A percentile compares a stretch with the other conserved stretches of the same genome.
Evolutionary conservation across 2,329 filamentous ascomycete species (phyloP).

Genomic region (Diaporthe batatas): DNA sequence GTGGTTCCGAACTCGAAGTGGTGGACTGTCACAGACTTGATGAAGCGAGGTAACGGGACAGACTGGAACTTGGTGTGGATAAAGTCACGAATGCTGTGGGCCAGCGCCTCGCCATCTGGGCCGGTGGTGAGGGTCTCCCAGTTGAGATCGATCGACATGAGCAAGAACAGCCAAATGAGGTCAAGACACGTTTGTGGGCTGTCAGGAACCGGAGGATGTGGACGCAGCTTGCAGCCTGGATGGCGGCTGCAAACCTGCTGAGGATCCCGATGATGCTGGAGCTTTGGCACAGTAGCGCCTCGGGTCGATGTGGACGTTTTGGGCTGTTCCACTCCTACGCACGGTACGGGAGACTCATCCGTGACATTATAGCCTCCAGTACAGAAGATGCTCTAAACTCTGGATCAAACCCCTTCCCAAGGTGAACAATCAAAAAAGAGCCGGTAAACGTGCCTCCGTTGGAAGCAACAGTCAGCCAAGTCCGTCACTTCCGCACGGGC

Average conservation of each 20-base stretch:
- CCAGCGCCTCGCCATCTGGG: conserved; percentile 86
- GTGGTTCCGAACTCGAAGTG: conserved; percentile 92
- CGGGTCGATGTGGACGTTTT: background rate
- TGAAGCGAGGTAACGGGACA: conserved; percentile 91
- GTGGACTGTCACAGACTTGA: conserved; percentile 94
- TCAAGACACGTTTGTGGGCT: background rate
- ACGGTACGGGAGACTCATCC: background rate
- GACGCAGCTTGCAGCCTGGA: background rate
- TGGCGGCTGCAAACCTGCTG: background rate
- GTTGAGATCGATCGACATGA: conserved; percentile 97
- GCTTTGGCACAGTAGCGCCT: conserved; percentile 3
- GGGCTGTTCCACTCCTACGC: background rate
- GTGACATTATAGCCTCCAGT: background rate
- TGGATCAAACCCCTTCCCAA: background rate
- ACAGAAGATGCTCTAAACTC: background rate
- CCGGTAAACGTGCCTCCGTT: background rate
- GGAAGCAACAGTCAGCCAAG: background rate
- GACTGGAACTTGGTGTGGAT: conserved; percentile 97
- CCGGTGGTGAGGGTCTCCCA: conserved; percentile 94
- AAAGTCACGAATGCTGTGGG: conserved; percentile 89
- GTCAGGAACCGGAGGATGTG: background rate
- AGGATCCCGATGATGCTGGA: background rate
- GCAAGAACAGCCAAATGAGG: background rate
- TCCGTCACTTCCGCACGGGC: background rate
- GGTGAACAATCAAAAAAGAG: background rate